Evolutionary conservation across 2,329 filamentous ascomycete species (phyloP).

Genomic region (Pestalotiopsis sp.): DNA sequence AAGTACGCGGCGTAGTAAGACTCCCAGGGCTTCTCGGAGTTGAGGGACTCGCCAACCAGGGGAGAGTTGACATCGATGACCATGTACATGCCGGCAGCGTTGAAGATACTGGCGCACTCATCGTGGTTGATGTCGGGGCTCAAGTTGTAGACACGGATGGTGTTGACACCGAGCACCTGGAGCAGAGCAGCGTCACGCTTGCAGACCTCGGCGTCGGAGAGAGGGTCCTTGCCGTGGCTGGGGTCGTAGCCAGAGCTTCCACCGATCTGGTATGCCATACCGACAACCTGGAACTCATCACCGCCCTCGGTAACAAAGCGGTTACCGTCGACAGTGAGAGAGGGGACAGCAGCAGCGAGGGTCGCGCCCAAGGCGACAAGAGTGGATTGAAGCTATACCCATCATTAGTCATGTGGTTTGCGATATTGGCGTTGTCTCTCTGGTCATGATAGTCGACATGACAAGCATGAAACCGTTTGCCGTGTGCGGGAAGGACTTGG

Average conservation of each 20-base stretch:
- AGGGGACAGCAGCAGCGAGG: conserved; percentile 57
- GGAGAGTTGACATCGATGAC: conserved; percentile 71
- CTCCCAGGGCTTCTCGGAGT: conserved; percentile 56
- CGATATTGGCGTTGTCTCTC: background rate
- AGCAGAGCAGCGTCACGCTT: conserved; percentile 67
- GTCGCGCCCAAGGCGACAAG: conserved; percentile 57
- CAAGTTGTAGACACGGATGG: conserved; percentile 72
- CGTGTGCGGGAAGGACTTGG: background rate
- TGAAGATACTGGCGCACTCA: conserved; percentile 69
- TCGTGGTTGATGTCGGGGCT: conserved; percentile 69
- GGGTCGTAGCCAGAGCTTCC: conserved; percentile 66
- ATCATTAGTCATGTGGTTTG: background rate
- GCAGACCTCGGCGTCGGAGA: conserved; percentile 61
- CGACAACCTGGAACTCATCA: conserved; percentile 66
- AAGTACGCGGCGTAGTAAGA: conserved; percentile 64
- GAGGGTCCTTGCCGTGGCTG: conserved; percentile 54
- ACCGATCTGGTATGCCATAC: conserved; percentile 71
- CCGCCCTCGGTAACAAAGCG: conserved; percentile 62
- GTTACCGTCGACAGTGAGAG: conserved; percentile 58
- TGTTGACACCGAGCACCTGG: conserved; percentile 67
- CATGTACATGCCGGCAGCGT: conserved; percentile 71
- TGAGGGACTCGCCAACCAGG: conserved; percentile 58
- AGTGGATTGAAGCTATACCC: conserved; percentile 40
- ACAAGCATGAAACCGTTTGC: background rate
- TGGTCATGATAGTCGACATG: background rate